Evolutionary conservation across 2,329 filamentous ascomycete genomes (phyloP), one percentile per base, ranked within the genome.

Genomic region (Penicillium decumbens): DNA sequence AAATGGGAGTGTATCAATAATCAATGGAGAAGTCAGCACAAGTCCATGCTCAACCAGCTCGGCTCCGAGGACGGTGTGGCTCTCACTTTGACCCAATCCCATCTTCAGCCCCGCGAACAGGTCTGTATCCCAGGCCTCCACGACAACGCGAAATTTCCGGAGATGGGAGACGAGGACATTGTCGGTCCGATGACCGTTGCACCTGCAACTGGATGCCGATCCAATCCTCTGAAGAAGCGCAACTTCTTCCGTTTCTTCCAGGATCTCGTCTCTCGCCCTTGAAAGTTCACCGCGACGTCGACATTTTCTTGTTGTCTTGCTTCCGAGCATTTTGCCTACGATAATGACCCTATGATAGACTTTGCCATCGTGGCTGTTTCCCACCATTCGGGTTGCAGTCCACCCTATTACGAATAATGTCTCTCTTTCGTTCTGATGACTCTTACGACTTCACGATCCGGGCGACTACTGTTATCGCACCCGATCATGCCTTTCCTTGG

Each of bases 161-260:
- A 85, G 60, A 81, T 92, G 28, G 90, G 90, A 45, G 90, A 95
- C 62, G 86, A 91, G 61, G 91, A 95, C 68, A 95, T 96, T 65
- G 89, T 96, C 39, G 91, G 91, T 1, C 91, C 91, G 6, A 95
- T 96, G 91, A 82, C 67, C n/a, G 73, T 75, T 29, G 72, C 67
- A 5, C 71, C 70, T 1, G 65, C 65, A 6, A 58, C 55, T 53
- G 71, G 51, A 58, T 69, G 72, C 48, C 71, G 71, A 32, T 65
- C 63, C 50, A 71, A 63, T 23, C 69, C 70, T 6, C 59, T 69
- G 41, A 71, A 65, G 55, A 73, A 74, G 54, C 70, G 72, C 47
- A 71, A 66, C 39, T 69, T 77, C 54, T 64, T 75, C 62, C 70
- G 66, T 48, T 71, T 75, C 54, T 64, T 76, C 47, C 69, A 71